Percentiles rank a stretch among this genome's conserved stretches.
phyloP scores from a whole-genome alignment of 2,329 filamentous ascomycete species.

The Setomelanomma holmii region DNA sequence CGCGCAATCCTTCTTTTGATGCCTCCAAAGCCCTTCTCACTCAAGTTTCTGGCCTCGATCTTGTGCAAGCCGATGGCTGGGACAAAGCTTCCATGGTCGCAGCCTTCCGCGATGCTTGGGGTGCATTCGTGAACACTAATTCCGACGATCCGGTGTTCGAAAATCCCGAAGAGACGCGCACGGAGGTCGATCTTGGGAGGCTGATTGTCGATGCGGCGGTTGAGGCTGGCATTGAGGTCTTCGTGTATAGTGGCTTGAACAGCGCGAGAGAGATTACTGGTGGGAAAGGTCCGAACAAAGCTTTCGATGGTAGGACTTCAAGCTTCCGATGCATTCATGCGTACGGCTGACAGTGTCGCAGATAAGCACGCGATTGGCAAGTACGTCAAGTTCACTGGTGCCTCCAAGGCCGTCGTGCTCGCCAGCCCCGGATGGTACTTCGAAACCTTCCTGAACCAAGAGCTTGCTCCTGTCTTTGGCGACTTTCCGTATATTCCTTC shows the following conservation, averaged over 20 bases:
- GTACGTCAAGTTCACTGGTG: conserved; percentile 42
- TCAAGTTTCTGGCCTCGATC: conserved; percentile 8
- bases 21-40: conserved; percentile 51
- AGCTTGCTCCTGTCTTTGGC: conserved; percentile 48
- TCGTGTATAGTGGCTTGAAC: conserved; percentile 28
- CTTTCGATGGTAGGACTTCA: conserved; percentile 26
- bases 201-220: conserved; percentile 23
- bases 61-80: conserved; percentile 31
- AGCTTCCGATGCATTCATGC: not conserved
- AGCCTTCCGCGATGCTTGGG: conserved; percentile 30
- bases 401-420: conserved; percentile 47
- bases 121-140: conserved; percentile 30
- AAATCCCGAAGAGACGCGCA: conserved; percentile 16
- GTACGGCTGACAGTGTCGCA: conserved; percentile 9
- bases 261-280: conserved; percentile 18
- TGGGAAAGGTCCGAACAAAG: conserved; percentile 17
- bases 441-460: conserved; percentile 50
- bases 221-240: conserved; percentile 18
- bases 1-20: conserved; percentile 58
- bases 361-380: conserved; percentile 51
- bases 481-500: conserved; percentile 51
- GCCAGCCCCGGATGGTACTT: conserved; percentile 54
- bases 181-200: conserved; percentile 26
- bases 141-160: conserved; percentile 25
- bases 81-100: conserved; percentile 24